Conservation (phyloP, 768 basidiomycete genomes). For the Mycena indigotica region DNA sequence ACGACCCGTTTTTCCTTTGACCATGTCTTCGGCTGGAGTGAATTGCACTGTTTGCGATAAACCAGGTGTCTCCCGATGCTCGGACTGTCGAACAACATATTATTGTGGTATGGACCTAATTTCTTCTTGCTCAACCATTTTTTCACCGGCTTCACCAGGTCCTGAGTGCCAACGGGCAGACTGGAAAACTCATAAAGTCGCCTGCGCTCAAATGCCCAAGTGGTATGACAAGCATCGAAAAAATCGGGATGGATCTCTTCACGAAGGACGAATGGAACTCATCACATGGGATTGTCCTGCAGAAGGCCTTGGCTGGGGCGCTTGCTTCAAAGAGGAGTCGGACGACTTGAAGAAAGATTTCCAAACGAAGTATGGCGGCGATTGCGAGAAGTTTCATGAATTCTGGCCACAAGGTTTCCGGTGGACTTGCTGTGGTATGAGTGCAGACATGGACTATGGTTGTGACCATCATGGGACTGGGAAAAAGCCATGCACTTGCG, state of each 20-base stretch:
- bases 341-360: slow-evolving; percentile 34
- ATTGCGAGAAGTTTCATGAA: slow-evolving; percentile 31
- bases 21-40: not conserved
- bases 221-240: slow-evolving; percentile 39
- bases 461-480: slow-evolving; percentile 45
- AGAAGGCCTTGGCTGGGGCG: slow-evolving; percentile 36
- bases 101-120: not conserved
- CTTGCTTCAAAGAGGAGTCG: slow-evolving; percentile 27
- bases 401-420: slow-evolving; percentile 36
- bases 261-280: slow-evolving; percentile 39
- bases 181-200: slow-evolving; percentile 35
- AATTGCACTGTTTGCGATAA: not conserved
- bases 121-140: not conserved
- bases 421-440: slow-evolving; percentile 43
- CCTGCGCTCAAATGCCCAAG: slow-evolving; percentile 24
- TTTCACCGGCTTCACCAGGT: not conserved
- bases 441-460: slow-evolving; percentile 35
- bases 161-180: slow-evolving; percentile 31
- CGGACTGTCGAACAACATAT: not conserved
- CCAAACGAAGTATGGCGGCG: slow-evolving; percentile 30
- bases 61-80: not conserved
- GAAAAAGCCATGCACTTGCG: slow-evolving; percentile 37
- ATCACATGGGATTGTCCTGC: slow-evolving; percentile 36
- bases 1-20: not conserved
- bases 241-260: slow-evolving; percentile 32